Evolutionary conservation across 257 asterid genomes (phyloP).

Genomic region (Asclepias syriaca): DNA sequence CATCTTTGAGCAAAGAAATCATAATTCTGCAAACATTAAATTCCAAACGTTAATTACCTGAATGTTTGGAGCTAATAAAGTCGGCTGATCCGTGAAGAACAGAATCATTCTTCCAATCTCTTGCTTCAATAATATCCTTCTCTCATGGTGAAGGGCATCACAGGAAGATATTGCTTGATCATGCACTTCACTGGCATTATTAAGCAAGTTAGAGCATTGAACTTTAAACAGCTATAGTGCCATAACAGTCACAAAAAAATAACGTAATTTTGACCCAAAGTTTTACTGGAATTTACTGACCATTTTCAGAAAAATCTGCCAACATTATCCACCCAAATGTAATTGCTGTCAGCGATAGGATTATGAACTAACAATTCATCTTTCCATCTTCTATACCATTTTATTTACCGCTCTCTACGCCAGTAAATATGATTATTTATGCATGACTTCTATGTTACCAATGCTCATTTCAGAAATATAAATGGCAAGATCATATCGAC

Average conservation of each 20-base stretch:
- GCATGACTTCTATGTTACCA: not conserved
- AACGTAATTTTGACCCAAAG: slow-evolving; percentile 11
- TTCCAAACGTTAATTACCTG: slow-evolving; percentile 46
- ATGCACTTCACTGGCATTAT: slow-evolving; percentile 79
- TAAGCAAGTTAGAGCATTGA: slow-evolving; percentile 19
- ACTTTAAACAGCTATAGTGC: slow-evolving; percentile 18
- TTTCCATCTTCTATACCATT: not conserved
- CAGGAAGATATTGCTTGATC: slow-evolving; percentile 83
- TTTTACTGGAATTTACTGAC: not conserved
- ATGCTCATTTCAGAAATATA: not conserved
- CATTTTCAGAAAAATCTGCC: not conserved
- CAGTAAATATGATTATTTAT: not conserved
- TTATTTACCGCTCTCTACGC: not conserved
- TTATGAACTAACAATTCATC: not conserved
- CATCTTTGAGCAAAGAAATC: not conserved
- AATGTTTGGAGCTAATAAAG: slow-evolving; percentile 96
- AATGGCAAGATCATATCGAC: not conserved
- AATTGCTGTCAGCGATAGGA: not conserved
- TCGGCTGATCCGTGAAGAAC: slow-evolving; percentile 96
- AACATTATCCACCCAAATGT: not conserved
- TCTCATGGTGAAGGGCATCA: slow-evolving; percentile 84
- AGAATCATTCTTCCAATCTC: slow-evolving; percentile 98
- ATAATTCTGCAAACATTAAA: not conserved
- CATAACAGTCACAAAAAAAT: slow-evolving; percentile 18
- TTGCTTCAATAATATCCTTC: slow-evolving; percentile 90